Evolutionary conservation across 345 rosid species (phyloP).

Genomic region (Euphorbia tirucalli): DNA sequence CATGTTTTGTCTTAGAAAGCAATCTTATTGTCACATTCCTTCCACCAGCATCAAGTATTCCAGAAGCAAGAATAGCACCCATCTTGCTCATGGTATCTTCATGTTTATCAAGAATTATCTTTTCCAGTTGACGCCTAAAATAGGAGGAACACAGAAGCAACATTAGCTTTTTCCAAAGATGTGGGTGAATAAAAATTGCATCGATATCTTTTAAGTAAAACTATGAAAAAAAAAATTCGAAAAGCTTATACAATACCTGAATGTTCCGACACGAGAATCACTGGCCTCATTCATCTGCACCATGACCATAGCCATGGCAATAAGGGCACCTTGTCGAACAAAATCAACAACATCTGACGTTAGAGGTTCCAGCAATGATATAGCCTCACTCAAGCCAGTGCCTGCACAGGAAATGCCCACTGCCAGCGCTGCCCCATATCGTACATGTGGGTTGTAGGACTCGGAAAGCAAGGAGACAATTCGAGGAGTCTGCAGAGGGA

Average conservation of each 20-base stretch:
- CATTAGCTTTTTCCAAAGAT: neutral
- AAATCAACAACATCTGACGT: slow-evolving; percentile 97
- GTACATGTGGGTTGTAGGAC: slow-evolving; percentile 98
- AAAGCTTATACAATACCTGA: slow-evolving; percentile 49
- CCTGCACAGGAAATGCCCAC: slow-evolving; percentile 99
- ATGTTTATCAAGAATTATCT: slow-evolving; percentile 91
- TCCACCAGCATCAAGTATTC: slow-evolving; percentile 99
- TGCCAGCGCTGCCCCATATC: slow-evolving; percentile 99
- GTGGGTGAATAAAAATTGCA: neutral
- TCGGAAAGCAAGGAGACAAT: slow-evolving; percentile 94
- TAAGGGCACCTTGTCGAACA: slow-evolving; percentile 99
- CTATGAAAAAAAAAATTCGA: neutral
- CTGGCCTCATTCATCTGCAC: slow-evolving; percentile 92
- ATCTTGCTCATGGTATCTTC: slow-evolving; percentile 99
- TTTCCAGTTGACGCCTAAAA: slow-evolving; percentile 84
- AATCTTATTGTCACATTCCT: slow-evolving; percentile 92
- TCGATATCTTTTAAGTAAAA: neutral
- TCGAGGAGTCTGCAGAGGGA: slow-evolving; percentile 77
- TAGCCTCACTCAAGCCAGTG: slow-evolving; percentile 98
- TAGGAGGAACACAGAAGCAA: neutral
- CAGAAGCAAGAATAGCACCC: slow-evolving; percentile 99
- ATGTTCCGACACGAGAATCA: slow-evolving; percentile 95
- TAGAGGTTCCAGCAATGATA: slow-evolving; percentile 93
- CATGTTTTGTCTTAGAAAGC: slow-evolving; percentile 95
- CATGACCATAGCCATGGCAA: slow-evolving; percentile 99